These are phyloP conservation scores for Rhexocercosporidium sp. DNA, from an alignment of 2,329 filamentous ascomycete species.

Conservation along the genomic window DNA sequence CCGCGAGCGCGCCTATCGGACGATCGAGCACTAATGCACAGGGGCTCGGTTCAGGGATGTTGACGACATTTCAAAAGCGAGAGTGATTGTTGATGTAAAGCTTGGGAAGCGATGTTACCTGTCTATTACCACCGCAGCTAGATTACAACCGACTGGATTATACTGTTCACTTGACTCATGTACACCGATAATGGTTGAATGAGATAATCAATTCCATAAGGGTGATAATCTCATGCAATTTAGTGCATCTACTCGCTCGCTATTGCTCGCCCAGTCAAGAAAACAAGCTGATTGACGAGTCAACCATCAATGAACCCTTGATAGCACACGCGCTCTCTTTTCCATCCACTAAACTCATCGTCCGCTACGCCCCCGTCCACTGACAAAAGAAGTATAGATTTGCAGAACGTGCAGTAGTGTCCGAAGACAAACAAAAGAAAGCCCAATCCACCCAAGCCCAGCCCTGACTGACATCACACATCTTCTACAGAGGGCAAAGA, in stretches of 20 bases:
- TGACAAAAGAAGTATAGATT: constrained; percentile 30
- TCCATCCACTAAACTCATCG: neutral
- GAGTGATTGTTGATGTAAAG: neutral
- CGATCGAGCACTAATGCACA: neutral
- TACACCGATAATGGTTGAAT: neutral
- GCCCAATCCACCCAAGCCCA: neutral
- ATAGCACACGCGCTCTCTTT: neutral
- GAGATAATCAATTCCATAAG: constrained; percentile 8
- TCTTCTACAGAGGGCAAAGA: neutral
- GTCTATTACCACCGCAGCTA: neutral
- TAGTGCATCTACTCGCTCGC: neutral
- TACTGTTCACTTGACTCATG: neutral
- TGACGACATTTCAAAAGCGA: neutral
- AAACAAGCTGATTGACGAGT: neutral
- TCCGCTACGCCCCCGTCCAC: neutral
- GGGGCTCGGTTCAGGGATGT: constrained; percentile 6
- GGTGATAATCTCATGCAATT: neutral
- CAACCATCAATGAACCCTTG: neutral
- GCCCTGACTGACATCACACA: neutral
- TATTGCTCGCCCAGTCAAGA: constrained; percentile 1
- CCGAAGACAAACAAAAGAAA: constrained; percentile 29
- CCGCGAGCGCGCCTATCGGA: constrained; percentile 6
- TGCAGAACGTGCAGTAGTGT: constrained; percentile 40
- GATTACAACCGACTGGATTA: too few relatives aligned
- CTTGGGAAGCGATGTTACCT: neutral